Base-by-base conservation (phyloP, 306 rosid species). In the Aeschynomene evenia region DNA sequence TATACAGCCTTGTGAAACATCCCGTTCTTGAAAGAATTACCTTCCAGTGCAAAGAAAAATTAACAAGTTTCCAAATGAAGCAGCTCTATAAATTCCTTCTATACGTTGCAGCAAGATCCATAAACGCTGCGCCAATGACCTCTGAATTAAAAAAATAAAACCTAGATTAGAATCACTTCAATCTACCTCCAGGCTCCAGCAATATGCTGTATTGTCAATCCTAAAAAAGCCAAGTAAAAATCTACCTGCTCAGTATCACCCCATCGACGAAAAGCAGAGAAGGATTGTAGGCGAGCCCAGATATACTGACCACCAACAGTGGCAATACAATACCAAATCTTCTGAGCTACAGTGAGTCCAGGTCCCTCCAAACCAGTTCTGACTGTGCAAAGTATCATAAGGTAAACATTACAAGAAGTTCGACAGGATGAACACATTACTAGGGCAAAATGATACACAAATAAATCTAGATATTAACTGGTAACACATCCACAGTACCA, bases 181-280 rank as follows among this genome's bases (percentile, higher is more conserved):
- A 50, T 56, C 39, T 46, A 71, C 22, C 29, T 16, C 18, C 29
- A 48, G n/a, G n/a, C n/a, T n/a, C 70, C 34, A 26, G 16, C 28
- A 66, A 13, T 36, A 34, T 54, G 29, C 19, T 57, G 48, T 18
- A 54, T 57, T 51, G 51, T 61, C 26, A 46, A 61, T 49, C 16
- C 77, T 10, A 39, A 62, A 54, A 52, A 21, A 55, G 46, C 42
- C 62, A 31, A 31, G 18, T 51, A 62, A 53, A 42, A 61, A 67
- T 63, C 6, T 85, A 95, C 99, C 99, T 91, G 99, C 80, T 89
- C 97, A 72, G 99, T 89, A 79, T 95, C 96, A 28, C 97, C 97
- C 97, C 99, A 95, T 81, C 96, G 81, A 43, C 99, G 99, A 73
- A 95, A 95, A 59, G 99, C 99, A 80, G 99, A 95, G 77, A 95